Conservation (phyloP, 768 basidiomycete genomes). For the Kwoniella bestiolae region DNA sequence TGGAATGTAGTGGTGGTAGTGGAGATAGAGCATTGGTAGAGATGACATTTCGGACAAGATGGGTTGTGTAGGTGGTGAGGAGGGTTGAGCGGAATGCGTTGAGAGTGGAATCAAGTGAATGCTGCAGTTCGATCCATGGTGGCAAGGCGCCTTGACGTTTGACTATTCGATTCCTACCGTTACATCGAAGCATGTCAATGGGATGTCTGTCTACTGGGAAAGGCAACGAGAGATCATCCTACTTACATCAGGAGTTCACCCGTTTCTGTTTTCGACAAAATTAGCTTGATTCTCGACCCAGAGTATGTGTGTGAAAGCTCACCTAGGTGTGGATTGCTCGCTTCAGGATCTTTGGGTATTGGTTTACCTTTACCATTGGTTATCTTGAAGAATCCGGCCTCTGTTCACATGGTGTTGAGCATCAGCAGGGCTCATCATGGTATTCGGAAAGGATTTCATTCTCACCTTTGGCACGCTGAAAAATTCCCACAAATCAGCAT, state of each 20-base stretch:
- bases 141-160: conserved; percentile 80
- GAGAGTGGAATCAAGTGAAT: conserved; percentile 71
- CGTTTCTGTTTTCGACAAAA: conserved; percentile 57
- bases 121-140: conserved; percentile 83
- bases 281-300: background rate
- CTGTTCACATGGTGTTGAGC: too few relatives aligned
- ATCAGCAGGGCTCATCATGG: too few relatives aligned
- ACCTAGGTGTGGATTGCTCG: conserved; percentile 68
- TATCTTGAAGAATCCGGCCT: conserved; percentile 72
- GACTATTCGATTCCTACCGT: conserved; percentile 69
- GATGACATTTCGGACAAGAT: conserved; percentile 65
- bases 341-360: conserved; percentile 60
- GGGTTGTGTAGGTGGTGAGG: conserved; percentile 74
- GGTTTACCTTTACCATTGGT: conserved; percentile 71
- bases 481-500: too few relatives aligned
- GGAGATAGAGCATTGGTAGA: conserved; percentile 57
- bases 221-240: background rate
- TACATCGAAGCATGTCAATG: too few relatives aligned
- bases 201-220: background rate
- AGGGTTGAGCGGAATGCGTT: conserved; percentile 69
- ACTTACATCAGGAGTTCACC: conserved; percentile 74
- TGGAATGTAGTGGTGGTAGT: conserved; percentile 53
- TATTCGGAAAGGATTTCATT: background rate
- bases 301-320: background rate
- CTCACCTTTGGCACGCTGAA: background rate